phyloP scores from a whole-genome alignment of 176 grass and related monocot species.

The Luzula sylvatica region DNA sequence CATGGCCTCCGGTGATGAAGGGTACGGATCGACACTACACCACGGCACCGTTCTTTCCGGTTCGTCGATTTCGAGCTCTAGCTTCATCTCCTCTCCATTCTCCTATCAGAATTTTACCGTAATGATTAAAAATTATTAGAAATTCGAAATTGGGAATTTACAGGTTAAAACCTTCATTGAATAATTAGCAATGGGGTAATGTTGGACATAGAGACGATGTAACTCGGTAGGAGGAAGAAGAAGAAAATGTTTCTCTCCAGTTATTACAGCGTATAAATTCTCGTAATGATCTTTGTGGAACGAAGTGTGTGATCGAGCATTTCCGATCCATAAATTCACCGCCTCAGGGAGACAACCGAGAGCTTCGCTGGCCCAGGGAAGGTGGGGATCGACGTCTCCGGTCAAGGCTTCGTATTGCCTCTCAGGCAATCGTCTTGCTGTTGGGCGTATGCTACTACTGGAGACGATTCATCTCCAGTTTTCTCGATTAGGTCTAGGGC shows the following conservation, averaged over 20 bases:
- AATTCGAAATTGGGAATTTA: too few relatives aligned
- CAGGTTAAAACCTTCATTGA: not conserved
- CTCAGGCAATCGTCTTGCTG: slow-evolving; percentile 93
- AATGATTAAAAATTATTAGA: slow-evolving; percentile 1
- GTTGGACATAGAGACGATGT: slow-evolving; percentile 70
- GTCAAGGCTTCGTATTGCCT: slow-evolving; percentile 63
- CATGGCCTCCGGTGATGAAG: slow-evolving; percentile 40
- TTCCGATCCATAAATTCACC: slow-evolving; percentile 89
- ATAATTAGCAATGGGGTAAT: slow-evolving; percentile 59
- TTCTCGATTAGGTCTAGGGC: slow-evolving; percentile 33
- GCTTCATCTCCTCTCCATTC: slow-evolving; percentile 13
- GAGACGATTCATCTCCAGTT: slow-evolving; percentile 27
- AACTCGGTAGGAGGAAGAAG: slow-evolving; percentile 71
- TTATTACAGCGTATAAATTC: slow-evolving; percentile 79
- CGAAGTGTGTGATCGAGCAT: slow-evolving; percentile 52
- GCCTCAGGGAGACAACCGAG: slow-evolving; percentile 73
- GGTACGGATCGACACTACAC: slow-evolving; percentile 81
- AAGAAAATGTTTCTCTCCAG: slow-evolving; percentile 85
- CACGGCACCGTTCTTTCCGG: slow-evolving; percentile 57
- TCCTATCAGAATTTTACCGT: slow-evolving; percentile 8
- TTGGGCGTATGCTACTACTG: slow-evolving; percentile 65
- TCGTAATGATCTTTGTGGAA: slow-evolving; percentile 99
- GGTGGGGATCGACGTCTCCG: slow-evolving; percentile 66
- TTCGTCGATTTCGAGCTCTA: slow-evolving; percentile 56
- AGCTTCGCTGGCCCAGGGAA: slow-evolving; percentile 82